phyloP scores from a whole-genome alignment of 192 early-diverging fungal genomes.

The Mortierella antarctica region DNA sequence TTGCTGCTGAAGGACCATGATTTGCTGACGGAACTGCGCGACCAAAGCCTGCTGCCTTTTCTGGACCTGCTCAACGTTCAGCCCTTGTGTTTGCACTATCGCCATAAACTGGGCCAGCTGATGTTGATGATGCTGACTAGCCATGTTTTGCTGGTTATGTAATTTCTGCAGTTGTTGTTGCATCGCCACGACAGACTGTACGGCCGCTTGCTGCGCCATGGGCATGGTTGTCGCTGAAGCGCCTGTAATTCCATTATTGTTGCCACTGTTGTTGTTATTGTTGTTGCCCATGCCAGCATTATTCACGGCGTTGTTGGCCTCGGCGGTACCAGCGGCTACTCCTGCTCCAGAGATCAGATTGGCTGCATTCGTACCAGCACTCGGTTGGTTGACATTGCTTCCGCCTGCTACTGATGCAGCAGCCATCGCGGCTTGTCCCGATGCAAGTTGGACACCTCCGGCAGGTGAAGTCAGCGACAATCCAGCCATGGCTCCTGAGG shows the following conservation, averaged over 20 bases:
- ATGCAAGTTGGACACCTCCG: constrained; percentile 17
- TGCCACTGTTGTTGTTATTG: neutral
- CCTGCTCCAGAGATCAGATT: neutral
- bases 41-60: constrained; percentile 18
- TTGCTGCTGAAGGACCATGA: constrained; percentile 33
- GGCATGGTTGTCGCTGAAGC: constrained; percentile 18
- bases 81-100: constrained; percentile 14
- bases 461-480: constrained; percentile 14
- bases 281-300: constrained; percentile 3
- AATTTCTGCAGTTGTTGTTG: constrained; percentile 33
- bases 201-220: constrained; percentile 15
- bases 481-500: neutral
- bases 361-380: neutral
- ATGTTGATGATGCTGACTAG: constrained; percentile 16
- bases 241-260: neutral
- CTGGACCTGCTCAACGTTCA: constrained; percentile 2
- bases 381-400: constrained; percentile 1
- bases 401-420: constrained; percentile 13
- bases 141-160: constrained; percentile 1
- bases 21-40: constrained; percentile 18
- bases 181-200: constrained; percentile 34
- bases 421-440: constrained; percentile 9
- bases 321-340: constrained; percentile 6
- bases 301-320: neutral
- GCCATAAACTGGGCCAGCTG: constrained; percentile 19